Evolutionary conservation across 1,284 basidiomycete species (phyloP).

Genomic region (Pisolithus thermaeus): DNA sequence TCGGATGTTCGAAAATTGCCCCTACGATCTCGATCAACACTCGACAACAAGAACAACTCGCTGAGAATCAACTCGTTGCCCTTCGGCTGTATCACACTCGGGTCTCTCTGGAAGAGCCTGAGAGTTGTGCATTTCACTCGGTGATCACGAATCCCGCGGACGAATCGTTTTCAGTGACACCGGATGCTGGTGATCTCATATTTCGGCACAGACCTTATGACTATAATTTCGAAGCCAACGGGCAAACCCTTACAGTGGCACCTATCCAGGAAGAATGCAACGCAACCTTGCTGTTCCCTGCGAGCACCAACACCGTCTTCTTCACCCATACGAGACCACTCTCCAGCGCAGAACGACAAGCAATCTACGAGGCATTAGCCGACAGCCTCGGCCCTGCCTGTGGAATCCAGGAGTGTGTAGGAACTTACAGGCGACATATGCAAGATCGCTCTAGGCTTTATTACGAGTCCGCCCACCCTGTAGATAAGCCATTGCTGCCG

Average conservation of each 20-base stretch:
- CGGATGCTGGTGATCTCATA: constrained; percentile 21
- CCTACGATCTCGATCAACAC: too few species aligned
- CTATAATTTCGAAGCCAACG: constrained; percentile 19
- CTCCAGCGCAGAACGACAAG: constrained; percentile 39
- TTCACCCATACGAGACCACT: constrained; percentile 33
- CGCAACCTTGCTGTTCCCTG: constrained; percentile 15
- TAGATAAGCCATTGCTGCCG: constrained; percentile 2
- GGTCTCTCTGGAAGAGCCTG: too few species aligned
- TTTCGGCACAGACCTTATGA: constrained; percentile 26
- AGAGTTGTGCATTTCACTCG: background rate
- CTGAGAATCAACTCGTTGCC: too few species aligned
- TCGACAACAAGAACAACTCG: too few species aligned
- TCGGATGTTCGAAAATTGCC: too few species aligned
- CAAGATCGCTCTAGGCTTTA: constrained; percentile 40
- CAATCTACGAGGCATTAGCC: constrained; percentile 47
- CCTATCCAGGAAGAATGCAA: constrained; percentile 15
- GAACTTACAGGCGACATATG: constrained; percentile 51
- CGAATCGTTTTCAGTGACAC: constrained; percentile 22
- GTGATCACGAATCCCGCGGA: background rate
- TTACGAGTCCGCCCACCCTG: constrained; percentile 33
- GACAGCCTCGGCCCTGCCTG: constrained; percentile 40
- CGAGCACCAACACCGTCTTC: constrained; percentile 15
- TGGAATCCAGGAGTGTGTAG: constrained; percentile 46
- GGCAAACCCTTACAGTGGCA: constrained; percentile 11
- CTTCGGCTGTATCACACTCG: too few species aligned